Evolutionary conservation across 2,329 filamentous ascomycete species (phyloP), one percentile per base, ranked within the genome.

Genomic region (Didymella glomerata): DNA sequence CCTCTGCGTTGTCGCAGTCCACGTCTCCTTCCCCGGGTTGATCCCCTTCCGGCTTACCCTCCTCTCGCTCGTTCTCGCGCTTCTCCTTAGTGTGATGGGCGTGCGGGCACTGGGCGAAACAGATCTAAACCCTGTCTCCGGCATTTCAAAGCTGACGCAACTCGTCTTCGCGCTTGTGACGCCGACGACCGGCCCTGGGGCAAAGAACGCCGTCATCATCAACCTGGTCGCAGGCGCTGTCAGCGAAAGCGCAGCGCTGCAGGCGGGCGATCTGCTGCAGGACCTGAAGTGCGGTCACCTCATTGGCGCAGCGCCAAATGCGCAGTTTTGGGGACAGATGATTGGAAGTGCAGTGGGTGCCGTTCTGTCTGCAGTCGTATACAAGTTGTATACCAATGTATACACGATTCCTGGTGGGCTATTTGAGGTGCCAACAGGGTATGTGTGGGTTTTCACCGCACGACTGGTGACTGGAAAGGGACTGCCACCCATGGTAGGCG

Each of bases 391-490:
- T 72, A 94, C 93, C 2, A 88, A 86, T 32, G 93, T 97, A 1
- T 99, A 99, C 72, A 83, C 88, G 38, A 90, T 99, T 6, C 95
- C 95, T 0, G 92, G 93, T 0, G 89, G 92, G 10, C 81, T 97
- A 52, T 98, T 99, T 76, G 90, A 97, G 72, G 93, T 97, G 1
- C 95, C 95, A 0, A 98, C 95, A 0, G 94, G 89, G 0, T 97
- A 94, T 74, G 93, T 99, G 5, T 99, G 95, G 95, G 91, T 99
- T 52, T 97, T 97, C 76, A 99, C 95, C 0, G 94, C 95, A 1
- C 85, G 95, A 16, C 83, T 99, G 2, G 93, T 99, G 10, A 98
- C 93, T 0, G 95, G 95, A 1, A 86, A 95, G 65, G 95, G 95
- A 0, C 76, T 99, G 41, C 95, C 95, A 0, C 82, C 86, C 0